These are phyloP conservation scores for Cladosporium sp. DNA, from an alignment of 2,329 filamentous ascomycete genomes.

Conservation along the genomic window DNA sequence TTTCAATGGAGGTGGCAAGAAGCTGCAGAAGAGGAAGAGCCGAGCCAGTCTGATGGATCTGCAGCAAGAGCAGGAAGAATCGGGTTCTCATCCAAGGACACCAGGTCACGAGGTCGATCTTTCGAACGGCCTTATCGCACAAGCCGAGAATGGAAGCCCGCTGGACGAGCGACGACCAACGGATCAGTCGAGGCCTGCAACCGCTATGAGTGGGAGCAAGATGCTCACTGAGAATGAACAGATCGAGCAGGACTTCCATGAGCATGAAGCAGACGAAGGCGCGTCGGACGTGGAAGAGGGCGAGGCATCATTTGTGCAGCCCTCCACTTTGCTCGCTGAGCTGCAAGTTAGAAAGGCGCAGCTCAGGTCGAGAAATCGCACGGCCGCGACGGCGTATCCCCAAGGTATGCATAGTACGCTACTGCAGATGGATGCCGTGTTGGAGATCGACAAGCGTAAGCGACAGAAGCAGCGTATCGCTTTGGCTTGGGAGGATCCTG, in stretches of 20 bases:
- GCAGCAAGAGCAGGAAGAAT: slow-evolving; percentile 17
- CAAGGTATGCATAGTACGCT: slow-evolving; percentile 87
- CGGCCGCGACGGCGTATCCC: slow-evolving; percentile 56
- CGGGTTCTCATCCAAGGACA: slow-evolving; percentile 12
- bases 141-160: slow-evolving; percentile 2
- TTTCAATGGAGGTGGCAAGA: slow-evolving; percentile 27
- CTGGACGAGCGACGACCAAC: background rate
- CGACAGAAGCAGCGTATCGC: slow-evolving; percentile 71
- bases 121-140: slow-evolving; percentile 15
- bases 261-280: slow-evolving; percentile 15
- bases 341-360: slow-evolving; percentile 86
- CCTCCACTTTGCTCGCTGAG: slow-evolving; percentile 87
- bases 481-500: slow-evolving; percentile 79
- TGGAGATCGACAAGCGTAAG: slow-evolving; percentile 71
- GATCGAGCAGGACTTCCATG: slow-evolving; percentile 40
- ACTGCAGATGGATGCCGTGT: slow-evolving; percentile 82
- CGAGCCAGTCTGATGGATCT: slow-evolving; percentile 26
- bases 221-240: slow-evolving; percentile 29
- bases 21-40: slow-evolving; percentile 29
- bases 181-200: slow-evolving; percentile 15
- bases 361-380: slow-evolving; percentile 71
- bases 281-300: slow-evolving; percentile 33
- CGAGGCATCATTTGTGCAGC: slow-evolving; percentile 59
- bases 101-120: slow-evolving; percentile 17
- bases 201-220: slow-evolving; percentile 12